These are phyloP conservation scores for Scedosporium minutisporum DNA, from an alignment of 2,329 filamentous ascomycete species.

Conservation along the genomic window DNA sequence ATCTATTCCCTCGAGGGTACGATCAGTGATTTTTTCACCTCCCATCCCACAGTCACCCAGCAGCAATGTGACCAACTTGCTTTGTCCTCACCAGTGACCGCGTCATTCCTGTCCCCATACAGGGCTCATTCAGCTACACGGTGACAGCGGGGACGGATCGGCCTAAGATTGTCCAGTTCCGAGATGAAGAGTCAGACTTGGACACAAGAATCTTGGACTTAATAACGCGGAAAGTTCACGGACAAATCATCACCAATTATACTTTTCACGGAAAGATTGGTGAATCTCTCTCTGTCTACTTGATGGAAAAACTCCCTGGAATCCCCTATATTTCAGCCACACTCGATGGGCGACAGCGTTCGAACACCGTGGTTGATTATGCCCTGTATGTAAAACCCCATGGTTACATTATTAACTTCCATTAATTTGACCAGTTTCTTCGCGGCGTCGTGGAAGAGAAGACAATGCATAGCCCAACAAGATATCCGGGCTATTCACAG, in stretches of 20 bases:
- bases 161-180: slow-evolving; percentile 12
- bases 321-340: not conserved
- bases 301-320: not conserved
- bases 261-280: not conserved
- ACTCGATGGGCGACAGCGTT: too few relatives aligned
- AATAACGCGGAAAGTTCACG: not conserved
- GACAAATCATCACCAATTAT: not conserved
- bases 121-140: slow-evolving; percentile 14
- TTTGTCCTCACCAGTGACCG: slow-evolving; percentile 7
- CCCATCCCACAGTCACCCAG: slow-evolving; percentile 1
- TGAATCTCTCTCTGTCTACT: not conserved
- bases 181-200: not conserved
- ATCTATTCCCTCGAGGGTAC: too few relatives aligned
- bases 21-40: too few relatives aligned
- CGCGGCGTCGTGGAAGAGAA: too few relatives aligned
- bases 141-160: slow-evolving; percentile 6
- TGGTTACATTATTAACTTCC: too few relatives aligned
- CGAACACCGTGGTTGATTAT: too few relatives aligned
- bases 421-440: too few relatives aligned
- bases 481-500: too few relatives aligned
- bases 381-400: too few relatives aligned
- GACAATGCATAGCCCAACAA: too few relatives aligned
- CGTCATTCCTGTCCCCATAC: slow-evolving; percentile 12
- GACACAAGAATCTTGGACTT: not conserved
- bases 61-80: slow-evolving; percentile 13